Evolutionary conservation across 1,284 basidiomycete genomes (phyloP), one percentile per base, ranked within the genome.

Genomic region (Lignosus rhinocerotis): DNA sequence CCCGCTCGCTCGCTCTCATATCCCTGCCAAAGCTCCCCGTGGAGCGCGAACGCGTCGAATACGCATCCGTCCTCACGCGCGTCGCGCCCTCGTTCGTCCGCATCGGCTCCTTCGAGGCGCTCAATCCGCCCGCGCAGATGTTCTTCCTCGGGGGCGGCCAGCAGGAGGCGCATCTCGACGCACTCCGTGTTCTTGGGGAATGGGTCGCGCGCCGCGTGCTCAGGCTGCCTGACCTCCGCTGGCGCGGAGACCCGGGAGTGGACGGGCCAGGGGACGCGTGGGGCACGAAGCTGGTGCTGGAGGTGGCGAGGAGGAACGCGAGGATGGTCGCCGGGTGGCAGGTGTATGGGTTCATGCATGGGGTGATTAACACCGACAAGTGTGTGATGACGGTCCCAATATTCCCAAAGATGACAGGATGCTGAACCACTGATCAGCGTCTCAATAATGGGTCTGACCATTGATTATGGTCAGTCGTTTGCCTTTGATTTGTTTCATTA

Each of bases 321-420:
- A 78, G 78, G 68, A 98, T 96, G 85, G 92, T 95, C 0, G 96
- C 93, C 2, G 87, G 81, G 2, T 98, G 96, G 96, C 96, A 98
- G 74, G 90, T 85, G 7, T 93, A 93, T 73, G 93, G 93, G 0
- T 96, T 93, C 72, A 94, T 94, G 90, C 89, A 92, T 66, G 90
- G 90, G 0, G 96, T 98, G n/a, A 92, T 98, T 67, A 98, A 98
- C 71, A 97, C 96, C 2, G 96, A 98, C 77, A 96, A 96, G 89
- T 90, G 62, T 54, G 84, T 70, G 39, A 33, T 10, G 12, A 38
- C 4, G 10, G 12, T 46, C 6, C 8, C 12, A n/a, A 11, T 3
- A 3, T 30, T 39, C 32, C 44, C 16, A 53, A 72, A 58, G n/a
- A 17, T 38, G 17, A 33, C 17, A 25, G 25, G n/a, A 6, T 16